Conservation (phyloP, 345 rosid genomes). For the Arabis alpina region DNA sequence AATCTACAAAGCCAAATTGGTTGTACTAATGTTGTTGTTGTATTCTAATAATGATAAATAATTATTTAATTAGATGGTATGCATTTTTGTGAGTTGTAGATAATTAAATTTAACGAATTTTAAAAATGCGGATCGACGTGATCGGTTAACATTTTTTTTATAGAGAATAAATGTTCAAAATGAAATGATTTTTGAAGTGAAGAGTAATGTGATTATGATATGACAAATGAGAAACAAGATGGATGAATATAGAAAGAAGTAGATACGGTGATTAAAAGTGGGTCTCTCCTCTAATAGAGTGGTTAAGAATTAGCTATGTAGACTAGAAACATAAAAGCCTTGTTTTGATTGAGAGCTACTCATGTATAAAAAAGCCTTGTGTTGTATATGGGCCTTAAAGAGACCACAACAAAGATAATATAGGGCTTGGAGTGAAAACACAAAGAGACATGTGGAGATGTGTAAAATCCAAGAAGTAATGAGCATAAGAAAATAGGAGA, state of each 20-base stretch:
- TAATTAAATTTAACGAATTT: too few relatives aligned
- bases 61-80: too few relatives aligned
- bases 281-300: not conserved
- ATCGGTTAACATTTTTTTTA: too few relatives aligned
- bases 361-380: not conserved
- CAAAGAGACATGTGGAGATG: not conserved
- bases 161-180: too few relatives aligned
- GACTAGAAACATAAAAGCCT: not conserved
- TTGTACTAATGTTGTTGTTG: too few relatives aligned
- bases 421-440: slow-evolving; percentile 14
- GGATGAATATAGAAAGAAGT: not conserved
- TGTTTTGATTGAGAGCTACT: not conserved
- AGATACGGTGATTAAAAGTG: not conserved
- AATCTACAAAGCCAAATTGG: too few relatives aligned
- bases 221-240: too few relatives aligned
- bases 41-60: too few relatives aligned
- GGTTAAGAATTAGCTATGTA: not conserved
- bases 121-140: too few relatives aligned
- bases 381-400: slow-evolving; percentile 27
- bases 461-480: not conserved
- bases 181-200: too few relatives aligned
- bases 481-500: not conserved
- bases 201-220: too few relatives aligned
- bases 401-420: not conserved
- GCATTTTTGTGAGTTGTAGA: too few relatives aligned